Conservation (phyloP, 345 rosid species). For the Laguncularia racemosa region DNA sequence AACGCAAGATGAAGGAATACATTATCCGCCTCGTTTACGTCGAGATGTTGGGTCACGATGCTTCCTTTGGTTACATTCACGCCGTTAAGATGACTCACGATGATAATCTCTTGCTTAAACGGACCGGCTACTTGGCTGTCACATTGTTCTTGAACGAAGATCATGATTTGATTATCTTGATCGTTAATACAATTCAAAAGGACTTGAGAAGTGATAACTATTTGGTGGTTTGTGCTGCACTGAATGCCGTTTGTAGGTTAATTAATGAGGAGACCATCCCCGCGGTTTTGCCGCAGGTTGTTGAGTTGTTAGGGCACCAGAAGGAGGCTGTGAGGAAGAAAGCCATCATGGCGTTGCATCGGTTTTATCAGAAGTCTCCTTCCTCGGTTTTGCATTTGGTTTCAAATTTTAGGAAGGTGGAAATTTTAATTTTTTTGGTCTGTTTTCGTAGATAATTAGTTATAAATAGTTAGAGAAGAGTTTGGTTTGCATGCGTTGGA, state of each 20-base stretch:
- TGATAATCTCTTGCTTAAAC: conserved; percentile 64
- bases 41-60: conserved; percentile 98
- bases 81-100: conserved; percentile 99
- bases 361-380: conserved; percentile 84
- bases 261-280: conserved; percentile 99
- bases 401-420: conserved; percentile 84
- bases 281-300: conserved; percentile 89
- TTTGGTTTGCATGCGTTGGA: too few species aligned
- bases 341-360: conserved; percentile 96
- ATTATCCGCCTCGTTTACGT: conserved; percentile 79
- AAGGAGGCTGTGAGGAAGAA: conserved; percentile 97
- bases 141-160: conserved; percentile 90
- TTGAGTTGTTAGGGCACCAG: conserved; percentile 65
- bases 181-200: conserved; percentile 95
- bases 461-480: too few species aligned
- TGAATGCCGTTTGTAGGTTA: conserved; percentile 82
- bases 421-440: background rate
- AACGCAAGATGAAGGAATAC: conserved; percentile 93
- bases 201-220: conserved; percentile 90
- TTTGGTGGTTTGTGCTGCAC: conserved; percentile 78
- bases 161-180: conserved; percentile 87
- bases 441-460: too few species aligned
- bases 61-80: conserved; percentile 95
- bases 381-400: conserved; percentile 80
- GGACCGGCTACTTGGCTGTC: conserved; percentile 94